Evolutionary conservation across 208 protist species (phyloP).

Genomic region (Phytomonas francai): DNA sequence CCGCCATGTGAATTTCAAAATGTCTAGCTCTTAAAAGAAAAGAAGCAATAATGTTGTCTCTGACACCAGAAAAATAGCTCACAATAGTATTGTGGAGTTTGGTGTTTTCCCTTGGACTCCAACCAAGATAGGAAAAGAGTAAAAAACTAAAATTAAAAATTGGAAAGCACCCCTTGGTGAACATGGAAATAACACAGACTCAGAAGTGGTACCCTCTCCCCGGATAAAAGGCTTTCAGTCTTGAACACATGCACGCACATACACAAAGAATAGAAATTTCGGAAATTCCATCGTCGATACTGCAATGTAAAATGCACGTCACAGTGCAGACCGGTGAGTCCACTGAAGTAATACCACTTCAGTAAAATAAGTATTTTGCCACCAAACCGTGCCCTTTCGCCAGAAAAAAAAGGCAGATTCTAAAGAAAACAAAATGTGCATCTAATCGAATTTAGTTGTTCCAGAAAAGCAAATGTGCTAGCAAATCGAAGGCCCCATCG

Average conservation of each 20-base stretch:
- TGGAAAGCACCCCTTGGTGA: background rate
- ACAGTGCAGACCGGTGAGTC: background rate
- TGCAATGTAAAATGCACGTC: background rate
- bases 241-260: background rate
- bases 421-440: background rate
- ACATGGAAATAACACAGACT: background rate
- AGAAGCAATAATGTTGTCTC: background rate
- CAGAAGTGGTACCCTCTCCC: background rate
- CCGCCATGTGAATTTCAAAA: background rate
- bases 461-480: background rate
- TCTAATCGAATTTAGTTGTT: background rate
- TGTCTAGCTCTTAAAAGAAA: background rate
- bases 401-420: background rate
- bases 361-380: background rate
- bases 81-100: background rate
- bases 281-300: background rate
- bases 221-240: background rate
- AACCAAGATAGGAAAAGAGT: background rate
- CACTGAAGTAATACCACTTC: background rate
- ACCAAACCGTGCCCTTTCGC: background rate
- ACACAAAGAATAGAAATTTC: background rate
- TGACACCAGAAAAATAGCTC: background rate
- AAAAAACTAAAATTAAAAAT: background rate
- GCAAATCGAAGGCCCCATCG: background rate
- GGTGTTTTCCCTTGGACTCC: background rate